Conservation (phyloP, 306 rosid species). For the Carpinus fangiana region DNA sequence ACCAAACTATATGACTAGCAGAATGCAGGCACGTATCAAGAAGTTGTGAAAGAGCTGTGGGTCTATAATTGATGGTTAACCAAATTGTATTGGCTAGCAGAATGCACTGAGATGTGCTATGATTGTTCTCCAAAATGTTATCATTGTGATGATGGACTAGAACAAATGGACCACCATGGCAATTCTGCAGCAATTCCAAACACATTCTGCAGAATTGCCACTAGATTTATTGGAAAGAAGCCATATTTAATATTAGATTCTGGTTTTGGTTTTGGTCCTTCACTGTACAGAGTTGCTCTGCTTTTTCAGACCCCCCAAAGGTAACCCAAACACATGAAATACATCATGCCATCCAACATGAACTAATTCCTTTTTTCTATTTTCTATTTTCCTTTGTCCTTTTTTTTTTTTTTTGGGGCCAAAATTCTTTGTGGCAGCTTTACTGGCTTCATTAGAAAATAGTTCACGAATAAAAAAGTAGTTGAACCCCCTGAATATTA, state of each 20-base stretch:
- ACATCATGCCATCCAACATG: slow-evolving; percentile 28
- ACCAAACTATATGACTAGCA: no score
- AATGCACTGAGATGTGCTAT: background rate
- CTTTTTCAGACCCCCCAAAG: slow-evolving; percentile 17
- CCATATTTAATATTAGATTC: background rate
- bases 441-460: slow-evolving; percentile 33
- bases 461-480: slow-evolving; percentile 28
- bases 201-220: slow-evolving; percentile 24
- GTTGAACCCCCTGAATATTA: slow-evolving; percentile 23
- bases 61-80: no score
- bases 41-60: no score
- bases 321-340: slow-evolving; percentile 37
- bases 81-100: background rate
- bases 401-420: slow-evolving; percentile 9
- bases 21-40: no score
- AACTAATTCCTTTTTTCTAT: slow-evolving; percentile 15
- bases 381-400: background rate
- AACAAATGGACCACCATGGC: slow-evolving; percentile 22
- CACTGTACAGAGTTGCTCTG: slow-evolving; percentile 22
- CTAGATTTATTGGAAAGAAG: slow-evolving; percentile 25
- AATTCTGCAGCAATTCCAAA: slow-evolving; percentile 15
- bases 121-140: slow-evolving; percentile 12
- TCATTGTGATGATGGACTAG: slow-evolving; percentile 48
- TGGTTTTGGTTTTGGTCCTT: slow-evolving; percentile 15
- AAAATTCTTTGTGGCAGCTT: slow-evolving; percentile 45